Evolutionary conservation across 768 basidiomycete species (phyloP).

Genomic region (Auricularia cornea): DNA sequence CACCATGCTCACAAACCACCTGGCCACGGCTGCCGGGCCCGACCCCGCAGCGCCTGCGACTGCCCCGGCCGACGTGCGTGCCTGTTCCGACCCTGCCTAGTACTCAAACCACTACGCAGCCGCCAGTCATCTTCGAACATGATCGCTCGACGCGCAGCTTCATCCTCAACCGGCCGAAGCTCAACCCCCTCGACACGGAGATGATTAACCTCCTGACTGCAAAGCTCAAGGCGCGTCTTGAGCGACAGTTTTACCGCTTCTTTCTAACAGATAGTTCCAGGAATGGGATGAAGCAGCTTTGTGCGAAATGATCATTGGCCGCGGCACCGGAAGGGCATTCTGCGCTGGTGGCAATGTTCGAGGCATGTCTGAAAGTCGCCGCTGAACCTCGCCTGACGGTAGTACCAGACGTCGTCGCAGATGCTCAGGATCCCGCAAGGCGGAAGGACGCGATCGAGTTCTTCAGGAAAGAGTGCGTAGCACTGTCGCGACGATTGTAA

Average conservation of each 20-base stretch:
- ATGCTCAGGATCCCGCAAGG: conserved; percentile 43
- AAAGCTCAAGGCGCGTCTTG: conserved; percentile 59
- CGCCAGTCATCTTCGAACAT: conserved; percentile 61
- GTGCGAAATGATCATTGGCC: conserved; percentile 63
- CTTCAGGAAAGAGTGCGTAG: conserved; percentile 79
- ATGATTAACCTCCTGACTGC: conserved; percentile 69
- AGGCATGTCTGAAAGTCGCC: conserved; percentile 42
- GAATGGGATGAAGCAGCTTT: conserved; percentile 69
- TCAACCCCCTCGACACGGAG: conserved; percentile 71
- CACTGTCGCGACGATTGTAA: conserved; percentile 13
- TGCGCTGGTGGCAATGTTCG: conserved; percentile 94
- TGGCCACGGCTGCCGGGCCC: not conserved
- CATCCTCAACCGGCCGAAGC: conserved; percentile 74
- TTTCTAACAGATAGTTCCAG: conserved; percentile 28
- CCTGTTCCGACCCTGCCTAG: too few species aligned
- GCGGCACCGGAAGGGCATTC: conserved; percentile 68
- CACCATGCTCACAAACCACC: not conserved
- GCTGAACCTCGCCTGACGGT: conserved; percentile 1
- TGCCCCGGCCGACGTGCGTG: not conserved
- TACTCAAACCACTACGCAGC: conserved; percentile 7
- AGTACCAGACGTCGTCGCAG: conserved; percentile 44
- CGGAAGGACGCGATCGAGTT: conserved; percentile 66
- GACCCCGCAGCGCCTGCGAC: not conserved
- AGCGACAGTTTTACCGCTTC: not conserved
- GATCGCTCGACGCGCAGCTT: conserved; percentile 56